Base-by-base conservation (phyloP, 2,329 filamentous ascomycete genomes). In the Monosporascus sp. region DNA sequence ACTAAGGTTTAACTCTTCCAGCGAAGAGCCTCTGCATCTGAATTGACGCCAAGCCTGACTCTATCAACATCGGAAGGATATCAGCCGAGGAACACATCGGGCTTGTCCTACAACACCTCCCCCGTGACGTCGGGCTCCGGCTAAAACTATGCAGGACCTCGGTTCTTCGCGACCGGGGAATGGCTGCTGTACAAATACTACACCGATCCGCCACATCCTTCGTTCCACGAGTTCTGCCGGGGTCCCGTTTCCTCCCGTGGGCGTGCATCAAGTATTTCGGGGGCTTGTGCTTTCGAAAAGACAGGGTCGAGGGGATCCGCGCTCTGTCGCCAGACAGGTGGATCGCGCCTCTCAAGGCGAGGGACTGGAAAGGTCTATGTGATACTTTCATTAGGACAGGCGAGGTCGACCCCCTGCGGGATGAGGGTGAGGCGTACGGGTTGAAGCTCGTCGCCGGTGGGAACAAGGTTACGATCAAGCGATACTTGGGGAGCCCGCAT, bases 351-450 rank as follows among this genome's bases (percentile, higher is more conserved):
- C 54, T 72, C n/a, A 56, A 60, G 3, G 64, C 68, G 1, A 53
- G 59, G 3, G 63, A 70, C 55, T 70, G 64, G 63, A 56, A 35
- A 47, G 66, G 61, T 7, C 57, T 69, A 14, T 70, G 63, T 49
- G 67, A 70, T 35, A 67, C 66, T 3, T 68, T 66, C 22, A 61
- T 70, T 44, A 57, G 66, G 37, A 72, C 67, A 1, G 70, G 48
- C 6, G 68, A 68, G 59, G 65, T 52, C 37, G 75, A 78, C 56
- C 73, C 74, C 2, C 58, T 79, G 50, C 66, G 76, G 2, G 76
- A 79, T 57, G 76, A 79, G 58, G 76, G 75, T 2, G 75, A 79
- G 62, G 70, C 70, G 0, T 79, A 79, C 55, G 76, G 66, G 0
- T 60, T 62, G 56, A 68, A 70, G 57, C 58, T 79, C 52, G 62